These are phyloP conservation scores for Salix udensis DNA, from an alignment of 345 rosid species.

Conservation along the genomic window DNA sequence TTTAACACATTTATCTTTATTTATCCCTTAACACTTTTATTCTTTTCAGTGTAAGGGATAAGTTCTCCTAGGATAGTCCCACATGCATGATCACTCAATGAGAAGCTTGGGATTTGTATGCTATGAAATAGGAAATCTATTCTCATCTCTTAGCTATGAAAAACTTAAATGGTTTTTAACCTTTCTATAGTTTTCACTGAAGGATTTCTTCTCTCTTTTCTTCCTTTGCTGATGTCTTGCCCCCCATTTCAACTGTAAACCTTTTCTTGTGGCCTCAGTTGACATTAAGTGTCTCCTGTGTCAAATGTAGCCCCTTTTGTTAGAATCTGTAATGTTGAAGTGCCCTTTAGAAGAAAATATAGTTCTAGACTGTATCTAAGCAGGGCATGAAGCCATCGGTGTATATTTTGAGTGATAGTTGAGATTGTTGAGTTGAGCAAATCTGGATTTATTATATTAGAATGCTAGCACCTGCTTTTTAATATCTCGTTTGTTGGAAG, in stretches of 20 bases:
- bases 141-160: not conserved
- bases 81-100: not conserved
- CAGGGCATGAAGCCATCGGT: not conserved
- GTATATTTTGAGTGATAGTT: not conserved
- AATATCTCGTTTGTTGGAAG: not conserved
- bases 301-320: not conserved
- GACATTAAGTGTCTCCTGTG: not conserved
- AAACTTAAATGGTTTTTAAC: not conserved
- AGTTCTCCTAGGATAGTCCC: not conserved
- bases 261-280: not conserved
- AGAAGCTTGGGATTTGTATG: not conserved
- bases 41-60: not conserved
- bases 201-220: not conserved
- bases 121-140: not conserved
- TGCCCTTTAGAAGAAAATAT: not conserved
- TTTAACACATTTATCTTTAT: not conserved
- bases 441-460: not conserved
- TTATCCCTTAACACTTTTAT: not conserved
- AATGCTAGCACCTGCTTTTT: not conserved
- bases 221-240: not conserved
- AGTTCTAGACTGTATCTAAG: not conserved
- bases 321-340: too few species aligned
- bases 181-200: not conserved
- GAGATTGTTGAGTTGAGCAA: not conserved
- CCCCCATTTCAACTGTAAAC: not conserved